Evolutionary conservation across 441 rosid genomes (phyloP).

Genomic region (Flueggea neowawraea): DNA sequence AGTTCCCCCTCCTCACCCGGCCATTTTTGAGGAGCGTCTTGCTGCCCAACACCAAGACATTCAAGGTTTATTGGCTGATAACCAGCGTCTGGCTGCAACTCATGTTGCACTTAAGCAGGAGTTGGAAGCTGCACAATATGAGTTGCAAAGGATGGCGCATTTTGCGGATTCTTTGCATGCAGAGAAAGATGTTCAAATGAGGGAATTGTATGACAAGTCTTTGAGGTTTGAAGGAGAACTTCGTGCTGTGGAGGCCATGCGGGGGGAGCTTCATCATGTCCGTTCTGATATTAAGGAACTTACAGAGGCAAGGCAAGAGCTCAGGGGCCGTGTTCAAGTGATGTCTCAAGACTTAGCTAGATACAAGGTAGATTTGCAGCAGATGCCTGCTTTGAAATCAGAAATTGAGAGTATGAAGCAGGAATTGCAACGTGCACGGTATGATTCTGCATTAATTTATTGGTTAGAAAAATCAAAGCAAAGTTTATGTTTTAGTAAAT

Average conservation of each 20-base stretch:
- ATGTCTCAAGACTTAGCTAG: constrained; percentile 79
- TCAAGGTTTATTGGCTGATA: constrained; percentile 83
- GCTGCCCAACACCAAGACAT: constrained; percentile 83
- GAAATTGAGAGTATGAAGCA: constrained; percentile 81
- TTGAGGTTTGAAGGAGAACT: constrained; percentile 63
- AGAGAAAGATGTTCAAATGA: constrained; percentile 82
- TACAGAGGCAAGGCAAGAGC: constrained; percentile 59
- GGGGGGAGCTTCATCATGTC: constrained; percentile 60
- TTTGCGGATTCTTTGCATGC: constrained; percentile 60
- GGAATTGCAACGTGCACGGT: constrained; percentile 95
- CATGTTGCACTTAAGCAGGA: constrained; percentile 97
- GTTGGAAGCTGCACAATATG: constrained; percentile 76
- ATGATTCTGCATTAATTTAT: constrained; percentile 7
- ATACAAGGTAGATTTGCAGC: constrained; percentile 67
- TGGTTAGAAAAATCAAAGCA: not conserved
- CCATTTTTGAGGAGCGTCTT: constrained; percentile 68
- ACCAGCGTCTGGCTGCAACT: constrained; percentile 82
- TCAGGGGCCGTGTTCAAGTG: constrained; percentile 61
- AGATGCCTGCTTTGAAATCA: constrained; percentile 63
- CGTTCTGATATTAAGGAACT: constrained; percentile 79
- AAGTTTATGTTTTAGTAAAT: no score
- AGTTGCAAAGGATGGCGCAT: constrained; percentile 63
- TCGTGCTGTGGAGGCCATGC: constrained; percentile 63
- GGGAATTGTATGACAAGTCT: constrained; percentile 86
- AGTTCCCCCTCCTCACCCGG: constrained; percentile 56